These are phyloP conservation scores for Physcia stellaris DNA, from an alignment of 495 filamentous ascomycete genomes.

Conservation along the genomic window DNA sequence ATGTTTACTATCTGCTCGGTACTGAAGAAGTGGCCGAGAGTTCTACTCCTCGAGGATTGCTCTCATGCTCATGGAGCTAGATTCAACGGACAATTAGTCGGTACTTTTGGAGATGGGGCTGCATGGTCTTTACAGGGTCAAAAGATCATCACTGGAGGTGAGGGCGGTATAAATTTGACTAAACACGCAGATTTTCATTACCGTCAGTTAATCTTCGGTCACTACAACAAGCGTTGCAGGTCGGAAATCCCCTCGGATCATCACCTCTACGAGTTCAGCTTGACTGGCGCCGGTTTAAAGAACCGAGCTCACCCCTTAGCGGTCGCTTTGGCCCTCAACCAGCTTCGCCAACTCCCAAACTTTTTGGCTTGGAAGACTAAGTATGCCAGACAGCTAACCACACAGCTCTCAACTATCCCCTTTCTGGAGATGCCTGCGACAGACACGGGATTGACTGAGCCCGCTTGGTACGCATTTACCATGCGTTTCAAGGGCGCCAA, in stretches of 20 bases:
- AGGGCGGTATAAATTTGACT: constrained; percentile 1
- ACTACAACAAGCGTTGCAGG: constrained; percentile 10
- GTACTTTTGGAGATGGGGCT: constrained; percentile 5
- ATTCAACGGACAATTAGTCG: background rate
- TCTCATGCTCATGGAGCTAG: constrained; percentile 4
- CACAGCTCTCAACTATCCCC: background rate
- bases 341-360: constrained; percentile 2
- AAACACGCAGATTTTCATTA: constrained; percentile 4
- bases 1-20: background rate
- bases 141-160: constrained; percentile 5
- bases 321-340: constrained; percentile 5
- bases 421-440: constrained; percentile 1
- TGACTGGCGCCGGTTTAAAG: constrained; percentile 8
- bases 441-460: background rate
- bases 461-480: constrained; percentile 9
- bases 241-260: constrained; percentile 5
- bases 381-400: background rate
- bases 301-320: constrained; percentile 7
- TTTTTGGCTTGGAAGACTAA: background rate
- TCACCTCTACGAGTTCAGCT: background rate
- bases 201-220: constrained; percentile 4
- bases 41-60: constrained; percentile 4
- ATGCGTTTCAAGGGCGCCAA: constrained; percentile 2
- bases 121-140: constrained; percentile 5
- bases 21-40: background rate